A percentile compares a stretch with the other conserved stretches of the same genome.
phyloP scores from a whole-genome alignment of 2,329 filamentous ascomycete genomes.

The Paraphoma sp. region DNA sequence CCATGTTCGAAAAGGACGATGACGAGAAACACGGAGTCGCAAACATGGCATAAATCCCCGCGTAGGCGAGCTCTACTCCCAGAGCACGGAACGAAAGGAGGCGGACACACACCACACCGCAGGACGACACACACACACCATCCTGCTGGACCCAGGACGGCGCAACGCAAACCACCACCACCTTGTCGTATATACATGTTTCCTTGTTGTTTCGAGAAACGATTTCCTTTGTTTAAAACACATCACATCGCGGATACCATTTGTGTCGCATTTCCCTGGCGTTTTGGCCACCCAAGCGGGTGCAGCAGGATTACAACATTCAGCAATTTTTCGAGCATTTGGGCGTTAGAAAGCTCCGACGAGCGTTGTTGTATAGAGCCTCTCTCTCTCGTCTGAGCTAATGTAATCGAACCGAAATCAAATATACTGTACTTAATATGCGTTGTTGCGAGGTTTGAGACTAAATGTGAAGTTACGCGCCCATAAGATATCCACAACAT shows the following conservation, averaged over 20 bases:
- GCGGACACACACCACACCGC: neutral
- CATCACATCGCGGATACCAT: constrained; percentile 7
- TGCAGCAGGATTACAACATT: neutral
- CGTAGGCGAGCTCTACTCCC: too few species aligned
- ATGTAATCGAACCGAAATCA: constrained; percentile 1
- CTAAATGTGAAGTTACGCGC: too few species aligned
- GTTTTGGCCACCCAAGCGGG: neutral
- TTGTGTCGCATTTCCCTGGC: constrained; percentile 7
- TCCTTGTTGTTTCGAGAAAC: neutral
- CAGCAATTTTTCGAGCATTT: neutral
- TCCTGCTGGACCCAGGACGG: neutral
- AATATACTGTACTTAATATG: neutral
- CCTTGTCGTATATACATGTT: neutral
- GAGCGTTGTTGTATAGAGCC: neutral
- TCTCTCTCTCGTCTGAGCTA: neutral
- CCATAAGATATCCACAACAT: too few species aligned
- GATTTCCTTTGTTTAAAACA: constrained; percentile 9
- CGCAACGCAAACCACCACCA: neutral
- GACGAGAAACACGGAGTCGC: constrained; percentile 44
- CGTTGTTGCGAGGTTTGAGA: too few species aligned
- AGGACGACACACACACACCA: neutral
- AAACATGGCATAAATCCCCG: constrained; percentile 26
- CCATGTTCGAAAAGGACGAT: constrained; percentile 55
- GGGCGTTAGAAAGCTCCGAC: neutral
- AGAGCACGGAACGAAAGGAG: neutral